Evolutionary conservation across 495 filamentous ascomycete genomes (phyloP), one percentile per base, ranked within the genome.

Genomic region (Massariosphaeria phaeospora): DNA sequence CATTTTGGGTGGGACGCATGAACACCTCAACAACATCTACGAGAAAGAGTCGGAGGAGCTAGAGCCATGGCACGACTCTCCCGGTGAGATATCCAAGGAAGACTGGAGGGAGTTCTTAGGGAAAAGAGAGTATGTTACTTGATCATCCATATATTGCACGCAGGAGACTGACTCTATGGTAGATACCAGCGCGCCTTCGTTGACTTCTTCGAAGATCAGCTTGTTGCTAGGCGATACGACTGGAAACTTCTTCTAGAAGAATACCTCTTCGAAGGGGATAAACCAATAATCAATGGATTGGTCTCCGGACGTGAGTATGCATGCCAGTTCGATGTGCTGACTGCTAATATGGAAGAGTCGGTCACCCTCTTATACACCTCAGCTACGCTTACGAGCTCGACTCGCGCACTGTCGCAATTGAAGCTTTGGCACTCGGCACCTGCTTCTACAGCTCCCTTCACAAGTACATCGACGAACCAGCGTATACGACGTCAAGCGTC

Each of bases 81-180:
- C 93, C 0, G 79, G 83, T 0, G 91, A 97, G 68, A 79, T 99
- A 38, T 79, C 81, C 17, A 71, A 79, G 52, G 77, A 84, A 36
- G 93, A 96, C 65, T 97, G 94, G 94, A 76, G 84, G 62, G 82
- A 89, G 50, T 89, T 80, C 68, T 67, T 97, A 17, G 89, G 89
- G 31, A 76, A 87, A 60, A 72, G 78, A 65, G 74, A 75, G 73
- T 85, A 67, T 46, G 72, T 26, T 23, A 39, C 46, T 10, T 21
- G 5, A 6, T 18, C 17, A 25, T 27, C 8, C 36, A 11, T 20
- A 9, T 44, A 10, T 10, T 24, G 17, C 20, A 25, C 20, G 9
- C 18, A 23, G 25, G 12, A 23, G n/a, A n/a, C 33, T 55, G 29
- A 55, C 35, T 13, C 1, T 8, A 9, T 1, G 21, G 13, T 35